These are phyloP conservation scores for Kalmusia sp. DNA, from an alignment of 2,329 filamentous ascomycete genomes.

Conservation along the genomic window DNA sequence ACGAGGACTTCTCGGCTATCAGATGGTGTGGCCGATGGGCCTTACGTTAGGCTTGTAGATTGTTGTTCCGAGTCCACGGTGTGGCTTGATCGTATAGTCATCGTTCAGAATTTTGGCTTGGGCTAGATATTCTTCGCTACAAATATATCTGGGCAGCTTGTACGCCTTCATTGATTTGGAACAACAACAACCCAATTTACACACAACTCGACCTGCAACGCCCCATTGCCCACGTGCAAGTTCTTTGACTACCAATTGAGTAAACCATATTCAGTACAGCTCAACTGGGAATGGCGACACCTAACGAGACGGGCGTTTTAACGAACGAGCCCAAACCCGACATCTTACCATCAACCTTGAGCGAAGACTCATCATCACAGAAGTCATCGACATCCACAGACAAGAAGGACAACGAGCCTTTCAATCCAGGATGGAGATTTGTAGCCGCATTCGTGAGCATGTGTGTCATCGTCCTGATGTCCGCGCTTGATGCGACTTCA, in stretches of 20 bases:
- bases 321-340: slow-evolving; percentile 17
- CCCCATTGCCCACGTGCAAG: background rate
- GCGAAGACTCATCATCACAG: slow-evolving; percentile 18
- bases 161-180: background rate
- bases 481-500: slow-evolving; percentile 70
- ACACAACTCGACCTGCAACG: background rate
- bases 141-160: background rate
- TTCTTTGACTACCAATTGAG: background rate
- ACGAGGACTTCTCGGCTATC: background rate
- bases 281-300: too few relatives aligned
- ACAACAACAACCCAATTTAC: background rate
- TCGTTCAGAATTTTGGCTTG: background rate
- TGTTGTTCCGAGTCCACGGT: slow-evolving; percentile 1
- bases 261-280: too few relatives aligned
- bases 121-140: too few relatives aligned
- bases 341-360: slow-evolving; percentile 8
- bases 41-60: background rate
- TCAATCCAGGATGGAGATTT: slow-evolving; percentile 39
- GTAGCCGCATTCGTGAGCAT: slow-evolving; percentile 60
- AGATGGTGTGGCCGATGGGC: background rate
- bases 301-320: background rate
- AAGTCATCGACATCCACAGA: slow-evolving; percentile 11
- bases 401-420: slow-evolving; percentile 26
- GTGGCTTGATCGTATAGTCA: background rate
- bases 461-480: slow-evolving; percentile 64